Conservation (phyloP, 176 grass and related monocot species). For the Eremochloa ophiuroides region DNA sequence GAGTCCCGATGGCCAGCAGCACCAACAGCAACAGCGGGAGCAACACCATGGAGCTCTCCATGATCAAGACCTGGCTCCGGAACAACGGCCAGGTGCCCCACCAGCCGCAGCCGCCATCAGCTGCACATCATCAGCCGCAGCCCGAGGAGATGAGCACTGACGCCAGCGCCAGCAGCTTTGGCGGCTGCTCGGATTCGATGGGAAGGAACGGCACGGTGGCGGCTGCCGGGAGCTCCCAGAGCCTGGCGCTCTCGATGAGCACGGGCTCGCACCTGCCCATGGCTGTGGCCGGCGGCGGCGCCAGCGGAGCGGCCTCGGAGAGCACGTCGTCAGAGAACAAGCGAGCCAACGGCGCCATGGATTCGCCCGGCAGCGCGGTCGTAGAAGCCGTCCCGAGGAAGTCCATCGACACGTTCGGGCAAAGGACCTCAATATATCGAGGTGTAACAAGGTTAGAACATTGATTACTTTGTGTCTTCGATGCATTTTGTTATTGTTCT, state of each 20-base stretch:
- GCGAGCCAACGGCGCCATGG: slow-evolving; percentile 41
- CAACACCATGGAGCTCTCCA: slow-evolving; percentile 80
- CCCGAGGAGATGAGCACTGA: slow-evolving; percentile 55
- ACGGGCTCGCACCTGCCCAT: slow-evolving; percentile 64
- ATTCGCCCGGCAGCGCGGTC: slow-evolving; percentile 41
- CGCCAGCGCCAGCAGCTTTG: slow-evolving; percentile 49
- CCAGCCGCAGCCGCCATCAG: background rate
- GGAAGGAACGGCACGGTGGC: slow-evolving; percentile 31
- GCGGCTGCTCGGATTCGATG: slow-evolving; percentile 31
- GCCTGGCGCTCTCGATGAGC: slow-evolving; percentile 90
- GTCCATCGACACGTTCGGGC: slow-evolving; percentile 81
- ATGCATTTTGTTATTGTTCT: background rate
- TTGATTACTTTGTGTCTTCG: slow-evolving; percentile 11
- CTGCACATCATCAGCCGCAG: slow-evolving; percentile 1
- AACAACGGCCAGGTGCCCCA: slow-evolving; percentile 52
- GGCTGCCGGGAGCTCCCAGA: slow-evolving; percentile 39
- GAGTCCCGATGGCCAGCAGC: slow-evolving; percentile 33
- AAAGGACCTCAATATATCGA: slow-evolving; percentile 89
- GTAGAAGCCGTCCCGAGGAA: slow-evolving; percentile 60
- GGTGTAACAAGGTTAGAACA: slow-evolving; percentile 77
- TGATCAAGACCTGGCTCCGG: slow-evolving; percentile 94
- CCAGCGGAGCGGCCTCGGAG: slow-evolving; percentile 35
- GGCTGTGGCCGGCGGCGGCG: background rate
- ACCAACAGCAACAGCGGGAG: slow-evolving; percentile 34
- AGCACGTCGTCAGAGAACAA: slow-evolving; percentile 71